Base-by-base conservation (phyloP, 306 rosid genomes). In the Glycine latifolia region DNA sequence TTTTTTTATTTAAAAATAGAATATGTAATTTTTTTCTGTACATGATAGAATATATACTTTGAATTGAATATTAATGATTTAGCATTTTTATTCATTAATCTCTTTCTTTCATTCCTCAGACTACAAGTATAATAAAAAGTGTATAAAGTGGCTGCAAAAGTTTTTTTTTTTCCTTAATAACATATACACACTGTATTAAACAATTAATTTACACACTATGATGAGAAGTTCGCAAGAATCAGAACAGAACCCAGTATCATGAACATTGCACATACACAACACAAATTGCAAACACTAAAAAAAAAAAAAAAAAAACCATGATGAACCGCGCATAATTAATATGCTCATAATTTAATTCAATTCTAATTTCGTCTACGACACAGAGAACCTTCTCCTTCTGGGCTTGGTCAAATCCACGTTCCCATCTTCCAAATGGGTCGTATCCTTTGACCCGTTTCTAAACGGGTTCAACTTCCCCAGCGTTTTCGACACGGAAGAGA, bases 301-400 rank as follows among this genome's bases (percentile, higher is more conserved):
- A 10, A 70, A 26, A 26, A 2, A 26, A 33, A 2, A 9, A 5
- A 7, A 1, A 68, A 68, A 3, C 15, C 44, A 5, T 39, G 58
- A 71, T 3, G 44, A 49, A 26, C 0, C 3, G 3, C 0, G 16
- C 35, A 47, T 20, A 5, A 10, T 0, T 26, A 26, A 26, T 26
- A 67, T 35, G 39, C 39, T 35, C 39, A 35, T 35, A 39, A 69
- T 56, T 56, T 56, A 8, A 58, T 58, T 17, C 31, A 16, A 15
- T 15, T 17, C 1, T 0, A 43, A 37, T 2, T 43, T 3, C 5
- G 0, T 2, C 58, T 82, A 92, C 11, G 98, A 94, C 20, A 94
- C 60, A 14, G 98, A 94, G 90, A 94, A 94, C 82, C 98, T 92
- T 86, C 98, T 91, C 16, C 92, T 90, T 73, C 97, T 91, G 56